Base-by-base conservation (phyloP, 1,284 basidiomycete genomes). In the Ustilago shanxiensis region DNA sequence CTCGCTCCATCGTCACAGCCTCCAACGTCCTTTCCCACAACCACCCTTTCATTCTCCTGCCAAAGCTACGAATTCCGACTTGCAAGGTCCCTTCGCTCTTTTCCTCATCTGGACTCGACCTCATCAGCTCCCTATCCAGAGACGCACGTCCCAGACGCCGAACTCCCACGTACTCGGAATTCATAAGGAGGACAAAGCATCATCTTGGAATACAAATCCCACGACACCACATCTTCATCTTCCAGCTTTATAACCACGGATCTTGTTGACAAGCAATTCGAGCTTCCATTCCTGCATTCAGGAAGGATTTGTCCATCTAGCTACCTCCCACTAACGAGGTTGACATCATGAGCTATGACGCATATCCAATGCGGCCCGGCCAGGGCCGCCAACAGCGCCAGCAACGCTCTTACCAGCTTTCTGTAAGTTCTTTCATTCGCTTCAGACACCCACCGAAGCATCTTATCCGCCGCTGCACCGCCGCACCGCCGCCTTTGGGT, bases 301-400 rank as follows among this genome's bases (percentile, higher is more conserved):
- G 20, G 20, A 7, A 44, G 20, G n/a, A 44, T 44, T 11, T 20
- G 41, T n/a, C 6, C 6, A 8, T n/a, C 39, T 9, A 13, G 18
- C 7, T 45, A 28, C 35, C 41, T n/a, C 56, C 56, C 44, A 50
- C 47, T 35, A 50, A 35, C 29, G 3, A 33, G 20, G 24, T 24
- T 35, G 11, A 10, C 49, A 41, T 35, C 28, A 73, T 73, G 71
- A 73, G 71, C 41, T 73, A 73, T n/a, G 61, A 73, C 41, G 33
- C 61, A 16, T 73, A 68, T 39, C 45, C 47, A 28, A 24, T 39
- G 45, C 65, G 71, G 53, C 66, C 65, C 10, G 62, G 49, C 45
- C 54, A 56, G 35, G 49, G 37, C 37, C 61, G 71, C 18, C 55
- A 49, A 33, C 71, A 64, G 49, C 61, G 59, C 16, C 71, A 73